phyloP scores from a whole-genome alignment of 106 monocot genomes.

The Xerophyta viscosa region DNA sequence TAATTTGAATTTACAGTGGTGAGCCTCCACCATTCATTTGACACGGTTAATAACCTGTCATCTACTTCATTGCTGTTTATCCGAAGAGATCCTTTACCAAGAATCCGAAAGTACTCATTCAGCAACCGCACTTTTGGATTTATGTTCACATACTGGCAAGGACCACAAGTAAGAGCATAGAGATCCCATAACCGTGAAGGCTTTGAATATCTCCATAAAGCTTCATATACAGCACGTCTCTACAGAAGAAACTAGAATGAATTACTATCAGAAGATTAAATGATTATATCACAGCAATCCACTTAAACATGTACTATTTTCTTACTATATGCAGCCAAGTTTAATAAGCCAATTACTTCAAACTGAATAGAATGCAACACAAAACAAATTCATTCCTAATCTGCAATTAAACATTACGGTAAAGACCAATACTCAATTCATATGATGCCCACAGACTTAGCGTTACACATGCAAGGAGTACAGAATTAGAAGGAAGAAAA shows the following conservation, averaged over 20 bases:
- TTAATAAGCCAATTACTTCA: too few relatives aligned
- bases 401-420: too few relatives aligned
- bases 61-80: slow-evolving; percentile 13
- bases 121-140: slow-evolving; percentile 63
- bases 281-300: too few relatives aligned
- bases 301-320: too few relatives aligned
- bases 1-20: slow-evolving; percentile 54
- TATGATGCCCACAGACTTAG: too few relatives aligned
- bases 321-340: too few relatives aligned
- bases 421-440: too few relatives aligned
- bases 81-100: slow-evolving; percentile 36
- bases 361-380: too few relatives aligned
- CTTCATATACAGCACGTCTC: slow-evolving; percentile 68
- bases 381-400: too few relatives aligned
- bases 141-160: slow-evolving; percentile 47
- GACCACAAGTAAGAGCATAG: slow-evolving; percentile 72
- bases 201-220: slow-evolving; percentile 59
- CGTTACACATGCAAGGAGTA: too few relatives aligned
- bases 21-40: slow-evolving; percentile 77
- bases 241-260: slow-evolving; percentile 15
- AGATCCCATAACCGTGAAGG: slow-evolving; percentile 66
- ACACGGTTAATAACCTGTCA: slow-evolving; percentile 31
- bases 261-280: too few relatives aligned
- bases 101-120: slow-evolving; percentile 75
- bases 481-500: too few relatives aligned